These are phyloP conservation scores for Aethionema arabicum DNA, from an alignment of 345 rosid genomes.

Conservation along the genomic window DNA sequence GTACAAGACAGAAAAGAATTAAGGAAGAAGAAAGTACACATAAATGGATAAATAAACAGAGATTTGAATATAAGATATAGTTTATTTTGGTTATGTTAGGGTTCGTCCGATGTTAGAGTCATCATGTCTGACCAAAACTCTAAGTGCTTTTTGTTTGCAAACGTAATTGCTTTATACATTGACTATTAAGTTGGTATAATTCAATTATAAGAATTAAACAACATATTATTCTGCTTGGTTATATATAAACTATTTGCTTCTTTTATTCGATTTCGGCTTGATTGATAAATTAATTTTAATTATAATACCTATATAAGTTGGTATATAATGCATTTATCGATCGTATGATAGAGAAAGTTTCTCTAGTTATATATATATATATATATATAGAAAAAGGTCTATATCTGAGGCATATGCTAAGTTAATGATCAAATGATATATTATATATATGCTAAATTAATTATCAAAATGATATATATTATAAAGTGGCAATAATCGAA, in stretches of 20 bases:
- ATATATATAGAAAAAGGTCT: no score
- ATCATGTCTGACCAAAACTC: constrained; percentile 37
- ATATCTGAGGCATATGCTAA: no score
- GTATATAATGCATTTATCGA: no score
- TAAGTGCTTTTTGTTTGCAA: constrained; percentile 32
- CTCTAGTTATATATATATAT: no score
- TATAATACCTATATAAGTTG: no score
- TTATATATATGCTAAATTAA: no score
- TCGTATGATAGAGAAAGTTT: no score
- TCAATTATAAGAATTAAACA: constrained; percentile 37
- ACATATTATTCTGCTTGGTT: constrained; percentile 32
- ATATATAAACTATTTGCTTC: constrained; percentile 8
- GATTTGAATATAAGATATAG: constrained; percentile 18
- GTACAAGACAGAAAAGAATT: constrained; percentile 3
- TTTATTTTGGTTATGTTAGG: constrained; percentile 35
- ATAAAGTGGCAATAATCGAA: no score
- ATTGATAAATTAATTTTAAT: no score
- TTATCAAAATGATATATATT: no score
- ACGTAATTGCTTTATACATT: constrained; percentile 36
- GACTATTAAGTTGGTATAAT: constrained; percentile 33
- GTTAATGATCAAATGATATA: no score
- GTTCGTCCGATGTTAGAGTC: constrained; percentile 41
- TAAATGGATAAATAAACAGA: constrained; percentile 35
- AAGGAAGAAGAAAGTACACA: constrained; percentile 2
- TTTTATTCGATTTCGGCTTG: background rate